A percentile compares a stretch with the other conserved stretches of the same genome.
phyloP scores from a whole-genome alignment of 495 filamentous ascomycete genomes.

The Saxophila tyrrhenica region DNA sequence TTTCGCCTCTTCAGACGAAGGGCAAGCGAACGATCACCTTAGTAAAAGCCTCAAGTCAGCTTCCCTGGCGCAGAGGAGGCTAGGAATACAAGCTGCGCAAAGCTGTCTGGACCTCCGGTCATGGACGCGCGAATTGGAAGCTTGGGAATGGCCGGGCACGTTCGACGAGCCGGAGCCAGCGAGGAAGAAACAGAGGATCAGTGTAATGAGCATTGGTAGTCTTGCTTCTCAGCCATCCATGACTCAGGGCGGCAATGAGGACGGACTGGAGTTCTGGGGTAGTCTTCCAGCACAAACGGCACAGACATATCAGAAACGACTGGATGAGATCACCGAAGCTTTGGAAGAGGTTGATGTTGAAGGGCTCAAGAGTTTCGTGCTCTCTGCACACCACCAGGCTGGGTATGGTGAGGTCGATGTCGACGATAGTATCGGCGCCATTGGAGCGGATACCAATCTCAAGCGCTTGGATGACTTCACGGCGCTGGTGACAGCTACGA shows the following conservation, averaged over 20 bases:
- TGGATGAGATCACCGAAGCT: slow-evolving; percentile 65
- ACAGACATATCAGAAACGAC: slow-evolving; percentile 54
- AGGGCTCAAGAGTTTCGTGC: slow-evolving; percentile 79
- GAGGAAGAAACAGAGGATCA: slow-evolving; percentile 15
- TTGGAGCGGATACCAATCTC: slow-evolving; percentile 26
- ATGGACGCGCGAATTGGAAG: slow-evolving; percentile 66
- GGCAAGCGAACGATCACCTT: slow-evolving; percentile 1
- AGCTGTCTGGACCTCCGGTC: slow-evolving; percentile 60
- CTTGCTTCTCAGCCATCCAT: background rate
- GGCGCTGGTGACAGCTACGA: slow-evolving; percentile 76
- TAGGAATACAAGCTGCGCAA: slow-evolving; percentile 58
- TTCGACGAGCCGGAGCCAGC: slow-evolving; percentile 29
- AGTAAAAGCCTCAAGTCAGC: slow-evolving; percentile 22
- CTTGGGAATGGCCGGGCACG: slow-evolving; percentile 60
- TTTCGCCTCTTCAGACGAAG: slow-evolving; percentile 21
- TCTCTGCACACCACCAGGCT: slow-evolving; percentile 59
- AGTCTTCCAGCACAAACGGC: slow-evolving; percentile 53
- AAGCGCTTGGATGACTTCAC: slow-evolving; percentile 71
- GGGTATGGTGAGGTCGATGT: slow-evolving; percentile 44
- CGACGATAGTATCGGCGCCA: slow-evolving; percentile 39
- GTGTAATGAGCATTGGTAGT: background rate
- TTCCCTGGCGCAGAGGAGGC: slow-evolving; percentile 24
- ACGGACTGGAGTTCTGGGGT: slow-evolving; percentile 49
- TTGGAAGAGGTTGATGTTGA: slow-evolving; percentile 76
- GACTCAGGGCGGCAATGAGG: slow-evolving; percentile 1